Evolutionary conservation across 176 grass and related monocot species (phyloP).

Genomic region (Musa beccarii): DNA sequence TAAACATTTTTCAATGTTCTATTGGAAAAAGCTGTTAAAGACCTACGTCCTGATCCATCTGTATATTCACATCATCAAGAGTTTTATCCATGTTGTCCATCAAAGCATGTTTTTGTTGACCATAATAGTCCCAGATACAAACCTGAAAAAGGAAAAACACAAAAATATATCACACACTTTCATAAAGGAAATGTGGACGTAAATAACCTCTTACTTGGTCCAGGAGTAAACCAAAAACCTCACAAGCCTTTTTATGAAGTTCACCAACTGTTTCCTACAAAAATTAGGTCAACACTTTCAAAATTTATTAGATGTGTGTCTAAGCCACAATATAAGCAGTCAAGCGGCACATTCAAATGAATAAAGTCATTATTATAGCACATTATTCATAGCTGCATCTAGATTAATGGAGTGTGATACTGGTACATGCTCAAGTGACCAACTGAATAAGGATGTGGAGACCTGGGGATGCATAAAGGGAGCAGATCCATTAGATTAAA

Average conservation of each 20-base stretch:
- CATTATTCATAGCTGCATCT: too few relatives aligned
- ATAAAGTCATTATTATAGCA: too few relatives aligned
- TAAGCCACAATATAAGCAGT: too few relatives aligned
- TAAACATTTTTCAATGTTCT: constrained; percentile 1
- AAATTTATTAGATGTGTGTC: too few relatives aligned
- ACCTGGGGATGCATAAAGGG: too few relatives aligned
- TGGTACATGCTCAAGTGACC: not conserved
- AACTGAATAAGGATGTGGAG: not conserved
- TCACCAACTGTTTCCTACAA: constrained; percentile 77
- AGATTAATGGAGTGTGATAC: too few relatives aligned
- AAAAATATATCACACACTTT: constrained; percentile 6
- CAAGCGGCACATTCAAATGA: too few relatives aligned
- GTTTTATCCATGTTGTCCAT: constrained; percentile 97
- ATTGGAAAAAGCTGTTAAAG: constrained; percentile 9
- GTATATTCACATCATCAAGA: constrained; percentile 94
- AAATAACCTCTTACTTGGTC: constrained; percentile 63
- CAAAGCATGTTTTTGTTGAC: constrained; percentile 75
- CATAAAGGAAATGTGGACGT: constrained; percentile 5
- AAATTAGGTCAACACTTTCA: not conserved
- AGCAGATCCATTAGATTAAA: too few relatives aligned
- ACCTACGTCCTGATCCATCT: constrained; percentile 95
- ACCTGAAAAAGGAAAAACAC: constrained; percentile 39
- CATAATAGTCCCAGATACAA: constrained; percentile 93
- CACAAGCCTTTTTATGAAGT: constrained; percentile 81
- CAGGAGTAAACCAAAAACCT: constrained; percentile 72